Evolutionary conservation across 2,329 filamentous ascomycete species (phyloP).

Genomic region (Colletotrichum horii): DNA sequence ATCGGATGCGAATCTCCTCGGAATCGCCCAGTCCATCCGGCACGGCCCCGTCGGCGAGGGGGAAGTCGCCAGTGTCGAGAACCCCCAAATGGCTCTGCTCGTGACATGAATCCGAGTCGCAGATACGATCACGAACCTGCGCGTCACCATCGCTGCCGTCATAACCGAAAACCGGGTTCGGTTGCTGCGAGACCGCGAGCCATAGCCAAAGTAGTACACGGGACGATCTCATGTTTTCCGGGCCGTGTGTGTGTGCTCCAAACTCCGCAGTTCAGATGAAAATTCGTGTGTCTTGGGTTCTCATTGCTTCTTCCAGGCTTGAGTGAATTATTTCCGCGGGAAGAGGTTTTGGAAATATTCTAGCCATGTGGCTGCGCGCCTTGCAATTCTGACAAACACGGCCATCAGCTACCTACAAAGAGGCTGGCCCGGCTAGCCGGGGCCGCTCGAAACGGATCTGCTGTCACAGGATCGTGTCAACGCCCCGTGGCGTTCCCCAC

Average conservation of each 20-base stretch:
- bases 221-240: slow-evolving; percentile 5
- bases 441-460: slow-evolving; percentile 15
- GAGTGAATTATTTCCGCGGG: neutral
- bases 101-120: neutral
- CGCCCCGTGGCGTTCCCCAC: neutral
- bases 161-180: neutral
- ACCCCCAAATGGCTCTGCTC: neutral
- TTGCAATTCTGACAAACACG: neutral
- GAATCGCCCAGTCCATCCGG: neutral
- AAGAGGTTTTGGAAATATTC: neutral
- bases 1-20: slow-evolving; percentile 11
- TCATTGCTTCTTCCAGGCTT: neutral
- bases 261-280: slow-evolving; percentile 2
- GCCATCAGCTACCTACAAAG: neutral
- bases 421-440: neutral
- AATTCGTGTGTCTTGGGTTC: neutral
- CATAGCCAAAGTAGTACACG: slow-evolving; percentile 3
- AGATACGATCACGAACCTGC: neutral
- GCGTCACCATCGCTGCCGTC: neutral
- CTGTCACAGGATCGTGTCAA: slow-evolving; percentile 19
- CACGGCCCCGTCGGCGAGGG: neutral
- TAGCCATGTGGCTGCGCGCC: neutral
- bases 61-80: neutral
- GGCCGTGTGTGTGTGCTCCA: neutral
- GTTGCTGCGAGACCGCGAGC: neutral